A percentile compares a stretch with the other conserved stretches of the same genome.
These are phyloP conservation scores for Sarocladium kiliense DNA, from an alignment of 2,329 filamentous ascomycete species.

Conservation along the genomic window DNA sequence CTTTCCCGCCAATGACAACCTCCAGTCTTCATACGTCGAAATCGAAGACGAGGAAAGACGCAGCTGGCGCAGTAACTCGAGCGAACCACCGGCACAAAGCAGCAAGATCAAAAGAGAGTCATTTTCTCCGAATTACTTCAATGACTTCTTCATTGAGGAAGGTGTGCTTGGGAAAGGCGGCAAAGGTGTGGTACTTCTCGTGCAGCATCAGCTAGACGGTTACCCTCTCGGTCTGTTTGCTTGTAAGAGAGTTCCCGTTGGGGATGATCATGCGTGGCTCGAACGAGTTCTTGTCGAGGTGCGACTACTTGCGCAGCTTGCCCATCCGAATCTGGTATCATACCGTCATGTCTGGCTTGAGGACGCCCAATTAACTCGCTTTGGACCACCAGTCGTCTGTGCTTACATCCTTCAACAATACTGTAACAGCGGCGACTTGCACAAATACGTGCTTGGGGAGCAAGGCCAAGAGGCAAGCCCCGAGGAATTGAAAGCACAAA, in stretches of 20 bases:
- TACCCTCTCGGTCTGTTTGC: conserved; percentile 87
- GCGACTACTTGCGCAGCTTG: conserved; percentile 83
- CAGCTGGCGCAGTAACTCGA: conserved; percentile 34
- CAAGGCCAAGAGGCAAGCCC: conserved; percentile 61
- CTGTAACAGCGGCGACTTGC: conserved; percentile 88
- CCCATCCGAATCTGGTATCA: conserved; percentile 90
- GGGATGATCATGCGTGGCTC: conserved; percentile 90
- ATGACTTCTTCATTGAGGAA: conserved; percentile 88
- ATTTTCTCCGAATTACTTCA: conserved; percentile 90
- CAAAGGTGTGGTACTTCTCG: conserved; percentile 91
- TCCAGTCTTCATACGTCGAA: conserved; percentile 10
- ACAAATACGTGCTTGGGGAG: conserved; percentile 77
- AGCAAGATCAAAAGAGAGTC: conserved; percentile 79
- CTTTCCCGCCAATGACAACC: neutral
- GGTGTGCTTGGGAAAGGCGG: conserved; percentile 81
- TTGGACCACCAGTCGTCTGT: conserved; percentile 87
- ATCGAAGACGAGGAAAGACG: conserved; percentile 20
- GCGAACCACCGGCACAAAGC: conserved; percentile 39
- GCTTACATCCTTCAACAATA: conserved; percentile 98
- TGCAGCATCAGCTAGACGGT: conserved; percentile 85
- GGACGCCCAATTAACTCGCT: conserved; percentile 75
- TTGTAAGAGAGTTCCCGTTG: conserved; percentile 93
- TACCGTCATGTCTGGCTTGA: conserved; percentile 98
- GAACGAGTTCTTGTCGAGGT: conserved; percentile 93
- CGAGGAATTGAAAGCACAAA: conserved; percentile 82